These are phyloP conservation scores for Dendrobium nobile DNA, from an alignment of 106 monocot genomes.

Conservation along the genomic window DNA sequence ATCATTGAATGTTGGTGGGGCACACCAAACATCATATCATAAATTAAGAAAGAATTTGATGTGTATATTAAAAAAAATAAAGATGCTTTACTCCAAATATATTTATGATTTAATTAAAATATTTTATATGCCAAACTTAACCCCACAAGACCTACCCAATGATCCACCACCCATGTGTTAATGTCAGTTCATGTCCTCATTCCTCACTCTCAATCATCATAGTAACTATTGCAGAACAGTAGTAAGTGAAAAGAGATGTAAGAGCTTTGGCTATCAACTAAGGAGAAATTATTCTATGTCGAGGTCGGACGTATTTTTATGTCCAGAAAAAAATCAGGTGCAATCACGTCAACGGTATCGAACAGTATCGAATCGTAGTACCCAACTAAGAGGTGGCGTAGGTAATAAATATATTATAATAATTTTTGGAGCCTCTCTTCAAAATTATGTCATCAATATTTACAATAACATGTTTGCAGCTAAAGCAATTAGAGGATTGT, in stretches of 20 bases:
- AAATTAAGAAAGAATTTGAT: neutral
- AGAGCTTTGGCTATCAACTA: no score
- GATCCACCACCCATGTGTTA: neutral
- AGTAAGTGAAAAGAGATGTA: neutral
- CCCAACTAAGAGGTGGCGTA: no score
- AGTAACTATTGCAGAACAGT: neutral
- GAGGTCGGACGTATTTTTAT: no score
- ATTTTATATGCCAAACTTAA: neutral
- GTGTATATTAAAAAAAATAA: neutral
- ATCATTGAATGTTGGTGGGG: neutral
- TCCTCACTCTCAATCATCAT: neutral
- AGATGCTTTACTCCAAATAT: neutral
- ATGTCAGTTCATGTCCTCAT: neutral
- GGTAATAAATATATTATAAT: no score
- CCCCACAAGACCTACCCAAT: neutral
- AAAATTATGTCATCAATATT: no score
- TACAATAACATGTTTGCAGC: no score
- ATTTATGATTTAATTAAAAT: neutral
- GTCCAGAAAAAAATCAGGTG: no score
- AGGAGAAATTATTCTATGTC: no score
- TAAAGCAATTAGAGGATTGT: no score
- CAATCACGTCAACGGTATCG: no score
- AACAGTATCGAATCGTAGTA: no score
- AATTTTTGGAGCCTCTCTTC: no score
- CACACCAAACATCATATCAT: neutral